Percentiles rank a stretch among this genome's conserved stretches.
phyloP scores from a whole-genome alignment of 139 green algal species.

The Closterium sp. region DNA sequence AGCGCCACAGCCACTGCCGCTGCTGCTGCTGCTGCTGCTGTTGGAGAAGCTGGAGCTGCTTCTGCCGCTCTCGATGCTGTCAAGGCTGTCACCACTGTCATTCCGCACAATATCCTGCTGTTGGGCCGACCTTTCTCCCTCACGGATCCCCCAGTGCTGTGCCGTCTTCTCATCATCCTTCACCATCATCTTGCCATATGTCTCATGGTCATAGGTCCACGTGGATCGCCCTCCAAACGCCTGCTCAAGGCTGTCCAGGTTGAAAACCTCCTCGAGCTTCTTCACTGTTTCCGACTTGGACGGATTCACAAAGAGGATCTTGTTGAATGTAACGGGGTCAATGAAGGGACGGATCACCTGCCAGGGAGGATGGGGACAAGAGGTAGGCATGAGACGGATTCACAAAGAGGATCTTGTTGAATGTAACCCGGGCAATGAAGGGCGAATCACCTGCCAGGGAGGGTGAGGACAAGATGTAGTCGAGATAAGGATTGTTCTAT shows the following conservation, averaged over 20 bases:
- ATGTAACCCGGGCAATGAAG: too few relatives aligned
- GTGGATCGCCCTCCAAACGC: slow-evolving; percentile 18
- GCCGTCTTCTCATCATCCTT: slow-evolving; percentile 18
- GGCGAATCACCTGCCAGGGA: too few relatives aligned
- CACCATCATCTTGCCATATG: slow-evolving; percentile 29
- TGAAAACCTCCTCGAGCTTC: slow-evolving; percentile 21
- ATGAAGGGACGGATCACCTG: slow-evolving; percentile 47
- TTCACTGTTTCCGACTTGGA: slow-evolving; percentile 11
- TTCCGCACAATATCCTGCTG: background rate
- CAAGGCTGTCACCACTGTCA: background rate
- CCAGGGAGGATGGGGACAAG: too few relatives aligned
- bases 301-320: slow-evolving; percentile 33
- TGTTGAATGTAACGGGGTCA: slow-evolving; percentile 45
- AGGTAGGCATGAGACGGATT: too few relatives aligned
- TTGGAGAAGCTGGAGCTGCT: background rate
- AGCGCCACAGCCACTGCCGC: background rate
- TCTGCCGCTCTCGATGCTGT: background rate
- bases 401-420: background rate
- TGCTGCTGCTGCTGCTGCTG: background rate
- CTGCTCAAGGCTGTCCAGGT: slow-evolving; percentile 37
- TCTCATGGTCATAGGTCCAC: slow-evolving; percentile 30
- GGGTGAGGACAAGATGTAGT: too few relatives aligned
- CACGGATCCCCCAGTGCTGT: background rate
- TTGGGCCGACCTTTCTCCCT: background rate
- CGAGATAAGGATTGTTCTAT: too few relatives aligned